These are phyloP conservation scores for Candida xiaguanensis DNA, from an alignment of 805 yeast genomes.

Conservation along the genomic window DNA sequence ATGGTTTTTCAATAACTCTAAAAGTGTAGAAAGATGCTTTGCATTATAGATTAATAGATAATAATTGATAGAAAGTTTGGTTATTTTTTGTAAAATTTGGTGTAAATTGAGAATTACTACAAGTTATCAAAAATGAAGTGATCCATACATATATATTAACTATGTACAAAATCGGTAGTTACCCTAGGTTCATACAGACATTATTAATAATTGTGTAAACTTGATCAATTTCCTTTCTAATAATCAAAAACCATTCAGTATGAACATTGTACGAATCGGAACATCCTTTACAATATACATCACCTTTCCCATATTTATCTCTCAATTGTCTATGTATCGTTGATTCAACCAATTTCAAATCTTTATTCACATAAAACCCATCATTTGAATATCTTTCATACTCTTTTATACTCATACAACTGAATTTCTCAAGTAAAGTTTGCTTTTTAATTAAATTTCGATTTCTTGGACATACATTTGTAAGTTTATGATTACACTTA, in stretches of 20 bases:
- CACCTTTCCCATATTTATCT: constrained; percentile 44
- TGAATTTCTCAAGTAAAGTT: constrained; percentile 9
- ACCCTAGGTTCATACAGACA: constrained; percentile 13
- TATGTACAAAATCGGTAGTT: neutral
- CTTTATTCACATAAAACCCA: constrained; percentile 33
- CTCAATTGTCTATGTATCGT: constrained; percentile 39
- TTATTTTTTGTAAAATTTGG: too few relatives aligned
- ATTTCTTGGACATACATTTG: constrained; percentile 31
- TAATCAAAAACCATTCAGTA: constrained; percentile 56
- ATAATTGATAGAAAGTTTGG: too few relatives aligned
- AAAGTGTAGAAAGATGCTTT: constrained; percentile 40
- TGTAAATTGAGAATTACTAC: too few relatives aligned
- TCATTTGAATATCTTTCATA: constrained; percentile 17
- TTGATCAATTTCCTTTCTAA: constrained; percentile 32
- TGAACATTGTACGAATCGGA: constrained; percentile 32
- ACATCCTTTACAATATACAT: constrained; percentile 48
- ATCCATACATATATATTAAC: too few relatives aligned
- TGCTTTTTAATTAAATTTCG: constrained; percentile 9
- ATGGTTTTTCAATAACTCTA: constrained; percentile 45
- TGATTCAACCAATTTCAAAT: constrained; percentile 37
- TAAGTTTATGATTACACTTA: constrained; percentile 46
- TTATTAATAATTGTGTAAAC: constrained; percentile 34
- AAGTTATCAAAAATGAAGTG: too few relatives aligned
- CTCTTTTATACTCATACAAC: constrained; percentile 1
- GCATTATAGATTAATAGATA: constrained; percentile 24